Evolutionary conservation across 2,329 filamentous ascomycete genomes (phyloP).

Genomic region (Atkinsonella texensis): DNA sequence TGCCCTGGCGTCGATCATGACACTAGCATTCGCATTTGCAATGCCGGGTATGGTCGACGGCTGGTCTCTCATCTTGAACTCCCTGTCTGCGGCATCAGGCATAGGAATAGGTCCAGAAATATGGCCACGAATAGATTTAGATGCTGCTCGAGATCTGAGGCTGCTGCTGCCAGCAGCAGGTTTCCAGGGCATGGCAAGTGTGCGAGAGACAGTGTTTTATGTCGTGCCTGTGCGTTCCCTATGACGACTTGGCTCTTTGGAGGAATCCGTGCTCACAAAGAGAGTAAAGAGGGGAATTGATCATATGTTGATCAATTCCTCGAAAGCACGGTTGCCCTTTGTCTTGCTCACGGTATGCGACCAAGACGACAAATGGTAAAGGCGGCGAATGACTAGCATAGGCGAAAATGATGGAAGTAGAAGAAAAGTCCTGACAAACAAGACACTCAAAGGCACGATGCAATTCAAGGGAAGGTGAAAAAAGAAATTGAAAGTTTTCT

Average conservation of each 20-base stretch:
- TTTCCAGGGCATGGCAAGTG: constrained; percentile 30
- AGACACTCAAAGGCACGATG: not conserved
- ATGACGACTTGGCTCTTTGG: not conserved
- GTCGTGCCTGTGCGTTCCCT: too few relatives aligned
- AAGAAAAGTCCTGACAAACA: not conserved
- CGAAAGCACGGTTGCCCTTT: not conserved
- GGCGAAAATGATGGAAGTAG: not conserved
- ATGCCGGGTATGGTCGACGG: constrained; percentile 21
- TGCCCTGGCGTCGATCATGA: not conserved
- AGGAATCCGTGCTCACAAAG: not conserved
- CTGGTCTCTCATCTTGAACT: constrained; percentile 39
- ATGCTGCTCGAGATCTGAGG: constrained; percentile 16
- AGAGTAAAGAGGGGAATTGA: not conserved
- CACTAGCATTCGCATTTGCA: constrained; percentile 4
- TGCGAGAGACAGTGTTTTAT: not conserved
- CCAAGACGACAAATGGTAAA: not conserved
- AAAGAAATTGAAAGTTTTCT: not conserved
- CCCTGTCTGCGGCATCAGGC: constrained; percentile 33
- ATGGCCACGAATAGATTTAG: constrained; percentile 42
- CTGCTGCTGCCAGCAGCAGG: constrained; percentile 24
- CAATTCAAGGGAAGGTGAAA: not conserved
- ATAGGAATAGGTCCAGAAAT: constrained; percentile 52
- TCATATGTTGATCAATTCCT: not conserved
- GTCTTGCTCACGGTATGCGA: not conserved
- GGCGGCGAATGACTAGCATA: not conserved